Percentiles rank a stretch among this genome's conserved stretches.
Conservation (phyloP, 2,329 filamentous ascomycete species). For the Aphanocladium album region DNA sequence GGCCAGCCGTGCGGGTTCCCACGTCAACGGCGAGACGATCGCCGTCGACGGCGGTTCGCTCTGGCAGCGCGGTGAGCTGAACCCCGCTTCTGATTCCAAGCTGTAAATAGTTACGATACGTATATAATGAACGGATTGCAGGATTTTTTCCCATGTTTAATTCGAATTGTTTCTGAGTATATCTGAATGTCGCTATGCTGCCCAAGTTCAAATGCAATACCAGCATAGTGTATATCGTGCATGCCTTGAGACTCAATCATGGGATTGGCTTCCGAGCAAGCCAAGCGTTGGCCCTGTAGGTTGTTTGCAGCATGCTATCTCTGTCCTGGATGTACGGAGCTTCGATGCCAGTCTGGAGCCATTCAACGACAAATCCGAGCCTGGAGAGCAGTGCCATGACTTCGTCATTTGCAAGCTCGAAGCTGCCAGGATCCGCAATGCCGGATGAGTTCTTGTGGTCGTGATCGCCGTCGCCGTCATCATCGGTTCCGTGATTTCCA, state of each 20-base stretch:
- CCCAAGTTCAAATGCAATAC: background rate
- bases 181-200: conserved; percentile 5
- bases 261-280: conserved; percentile 65
- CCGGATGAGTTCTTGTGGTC: conserved; percentile 51
- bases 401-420: conserved; percentile 88
- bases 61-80: conserved; percentile 45
- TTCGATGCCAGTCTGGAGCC: conserved; percentile 51
- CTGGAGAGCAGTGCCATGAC: conserved; percentile 68
- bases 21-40: conserved; percentile 67
- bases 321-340: conserved; percentile 85
- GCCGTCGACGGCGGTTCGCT: conserved; percentile 65
- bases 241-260: too few relatives aligned
- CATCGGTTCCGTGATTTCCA: conserved; percentile 49
- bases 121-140: background rate
- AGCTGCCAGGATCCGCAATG: conserved; percentile 82
- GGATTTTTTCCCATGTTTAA: background rate
- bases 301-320: conserved; percentile 78
- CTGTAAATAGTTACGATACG: conserved; percentile 27
- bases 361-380: conserved; percentile 72
- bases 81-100: conserved; percentile 34
- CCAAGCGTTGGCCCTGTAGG: conserved; percentile 80
- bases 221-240: background rate
- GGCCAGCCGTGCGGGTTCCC: conserved; percentile 58
- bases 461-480: conserved; percentile 46
- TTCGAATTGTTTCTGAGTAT: background rate